Evolutionary conservation across 225 moss, liverwort and hornwort species (phyloP).

Genomic region (Marchantia polymorpha): DNA sequence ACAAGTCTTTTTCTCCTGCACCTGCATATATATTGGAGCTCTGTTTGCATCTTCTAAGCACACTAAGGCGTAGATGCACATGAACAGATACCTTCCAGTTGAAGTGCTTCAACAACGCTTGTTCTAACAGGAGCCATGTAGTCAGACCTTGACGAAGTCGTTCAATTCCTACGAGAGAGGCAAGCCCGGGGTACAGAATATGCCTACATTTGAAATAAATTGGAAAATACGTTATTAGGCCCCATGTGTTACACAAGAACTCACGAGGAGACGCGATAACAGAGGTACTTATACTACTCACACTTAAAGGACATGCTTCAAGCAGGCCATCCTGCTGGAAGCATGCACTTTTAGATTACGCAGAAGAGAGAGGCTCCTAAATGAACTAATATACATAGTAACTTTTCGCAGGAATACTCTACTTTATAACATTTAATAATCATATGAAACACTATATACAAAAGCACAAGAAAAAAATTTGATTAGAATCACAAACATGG

Average conservation of each 20-base stretch:
- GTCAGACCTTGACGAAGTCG: slow-evolving; percentile 64
- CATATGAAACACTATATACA: too few relatives aligned
- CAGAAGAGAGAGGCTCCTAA: too few relatives aligned
- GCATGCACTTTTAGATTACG: too few relatives aligned
- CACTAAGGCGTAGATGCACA: not conserved
- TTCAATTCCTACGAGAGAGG: slow-evolving; percentile 70
- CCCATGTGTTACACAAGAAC: not conserved
- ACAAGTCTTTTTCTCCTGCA: not conserved
- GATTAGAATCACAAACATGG: not conserved
- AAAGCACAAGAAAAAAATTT: not conserved
- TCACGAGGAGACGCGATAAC: too few relatives aligned
- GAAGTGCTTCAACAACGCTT: slow-evolving; percentile 66
- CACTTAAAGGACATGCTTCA: too few relatives aligned
- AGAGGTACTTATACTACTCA: too few relatives aligned
- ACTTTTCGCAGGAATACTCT: too few relatives aligned
- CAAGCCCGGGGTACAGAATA: slow-evolving; percentile 74
- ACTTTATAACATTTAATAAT: too few relatives aligned
- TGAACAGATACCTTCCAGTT: slow-evolving; percentile 57
- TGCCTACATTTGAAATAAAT: slow-evolving; percentile 35
- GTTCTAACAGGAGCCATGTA: slow-evolving; percentile 75
- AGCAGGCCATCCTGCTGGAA: too few relatives aligned
- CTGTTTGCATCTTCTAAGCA: not conserved
- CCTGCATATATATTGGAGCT: not conserved
- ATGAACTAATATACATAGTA: too few relatives aligned
- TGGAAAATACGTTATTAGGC: not conserved